Base-by-base conservation (phyloP, 2,329 filamentous ascomycete genomes). In the Hypoxylon sp. region DNA sequence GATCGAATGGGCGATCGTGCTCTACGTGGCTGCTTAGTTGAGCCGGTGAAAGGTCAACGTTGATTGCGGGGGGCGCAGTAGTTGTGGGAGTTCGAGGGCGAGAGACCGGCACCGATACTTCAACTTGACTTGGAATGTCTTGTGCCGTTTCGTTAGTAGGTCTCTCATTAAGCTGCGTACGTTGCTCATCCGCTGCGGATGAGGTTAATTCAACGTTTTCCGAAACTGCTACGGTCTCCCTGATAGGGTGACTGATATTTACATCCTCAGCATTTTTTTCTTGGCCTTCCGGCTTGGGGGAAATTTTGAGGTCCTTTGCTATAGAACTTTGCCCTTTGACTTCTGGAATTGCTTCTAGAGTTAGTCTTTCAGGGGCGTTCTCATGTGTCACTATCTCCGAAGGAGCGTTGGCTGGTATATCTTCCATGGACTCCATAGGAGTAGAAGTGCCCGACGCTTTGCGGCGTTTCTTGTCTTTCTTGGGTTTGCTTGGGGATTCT, bases 1-100 rank as follows among this genome's bases (percentile, higher is more conserved):
- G 72, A 53, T 80, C 80, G 48, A 80, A 80, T 6, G 80, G 79
- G 44, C 75, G 75, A 1, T 82, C 80, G 53, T 82, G 81, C 63
- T 76, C 71, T 22, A 82, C 67, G 57, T 75, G 74, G 54, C 78
- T 80, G 55, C 72, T 79, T 22, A 76, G 62, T 57, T 80, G 79
- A 48, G 77, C 78, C 14, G 79, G 80, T 1, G 76, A 77, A 31
- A 80, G 71, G 54, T 80, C 77, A 10, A 78, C 59, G 31, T 65
- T 62, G 48, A 68, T 62, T 26, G 65, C 17, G 14, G 68, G 62
- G 37, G 69, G 65, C n/a, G 59, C 53, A 37, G 47, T 57, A 52
- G 67, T 54, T 26, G 70, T 51, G 13, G 67, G 71, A 31, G 65
- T 72, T 55, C 65, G 70, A 46, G 70, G 70, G n/a, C 56, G 70